Percentiles rank a stretch among this genome's conserved stretches.
phyloP scores from a whole-genome alignment of 2,329 filamentous ascomycete genomes.

The Bipolaris zeicola region DNA sequence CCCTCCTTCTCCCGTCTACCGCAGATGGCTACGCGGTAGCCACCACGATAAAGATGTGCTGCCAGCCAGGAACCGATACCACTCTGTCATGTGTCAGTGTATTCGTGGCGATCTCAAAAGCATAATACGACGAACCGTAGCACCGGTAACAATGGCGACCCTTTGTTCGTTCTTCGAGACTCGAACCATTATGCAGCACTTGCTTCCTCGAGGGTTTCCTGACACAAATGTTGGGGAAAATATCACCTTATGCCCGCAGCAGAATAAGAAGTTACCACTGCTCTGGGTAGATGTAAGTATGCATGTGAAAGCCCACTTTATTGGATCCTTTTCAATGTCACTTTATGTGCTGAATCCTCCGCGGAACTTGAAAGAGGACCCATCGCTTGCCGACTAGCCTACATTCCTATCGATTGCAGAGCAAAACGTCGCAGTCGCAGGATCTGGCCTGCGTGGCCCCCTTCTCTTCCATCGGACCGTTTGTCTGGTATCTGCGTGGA shows the following conservation, averaged over 20 bases:
- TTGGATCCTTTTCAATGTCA: not conserved
- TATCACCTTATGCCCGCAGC: not conserved
- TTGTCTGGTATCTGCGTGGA: not conserved
- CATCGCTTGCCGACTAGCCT: not conserved
- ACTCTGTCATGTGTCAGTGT: conserved; percentile 43
- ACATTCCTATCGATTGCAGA: not conserved
- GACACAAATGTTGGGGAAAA: not conserved
- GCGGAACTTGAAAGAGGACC: not conserved
- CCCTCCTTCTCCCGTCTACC: conserved; percentile 50
- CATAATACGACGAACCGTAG: conserved; percentile 42
- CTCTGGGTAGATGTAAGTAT: not conserved
- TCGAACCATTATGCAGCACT: conserved; percentile 9
- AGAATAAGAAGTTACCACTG: not conserved
- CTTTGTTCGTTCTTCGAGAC: conserved; percentile 15
- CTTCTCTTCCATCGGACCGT: not conserved
- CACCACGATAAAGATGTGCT: conserved; percentile 42
- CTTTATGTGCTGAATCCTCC: not conserved
- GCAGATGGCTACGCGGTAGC: conserved; percentile 49
- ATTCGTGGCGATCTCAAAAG: not conserved
- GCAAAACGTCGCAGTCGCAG: not conserved
- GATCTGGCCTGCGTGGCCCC: not conserved
- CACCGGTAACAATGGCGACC: conserved; percentile 52
- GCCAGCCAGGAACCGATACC: conserved; percentile 56
- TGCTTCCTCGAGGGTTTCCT: not conserved
- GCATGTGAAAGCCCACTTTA: not conserved